A percentile compares a stretch with the other conserved stretches of the same genome.
These are phyloP conservation scores for Arthrobotrys pseudoclavata DNA, from an alignment of 2,329 filamentous ascomycete genomes.

Conservation along the genomic window DNA sequence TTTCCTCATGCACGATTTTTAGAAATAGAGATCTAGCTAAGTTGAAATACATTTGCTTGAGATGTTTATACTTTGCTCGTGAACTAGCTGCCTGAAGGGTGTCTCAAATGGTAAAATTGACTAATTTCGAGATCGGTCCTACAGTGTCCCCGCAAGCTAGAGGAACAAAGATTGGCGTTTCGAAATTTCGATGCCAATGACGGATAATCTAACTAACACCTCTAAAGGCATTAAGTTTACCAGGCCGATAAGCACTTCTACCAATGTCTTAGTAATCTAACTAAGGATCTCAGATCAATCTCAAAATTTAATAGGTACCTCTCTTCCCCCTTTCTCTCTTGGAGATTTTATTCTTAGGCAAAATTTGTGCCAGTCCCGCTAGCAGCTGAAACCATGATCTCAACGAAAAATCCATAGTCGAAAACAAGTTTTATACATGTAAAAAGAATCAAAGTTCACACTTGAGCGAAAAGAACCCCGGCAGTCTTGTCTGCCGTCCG, in stretches of 20 bases:
- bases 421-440: neutral
- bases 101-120: neutral
- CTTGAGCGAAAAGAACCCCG: conserved; percentile 13
- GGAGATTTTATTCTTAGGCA: neutral
- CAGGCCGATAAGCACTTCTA: neutral
- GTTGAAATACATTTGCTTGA: too few relatives aligned
- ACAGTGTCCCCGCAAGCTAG: conserved; percentile 1
- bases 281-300: conserved; percentile 13
- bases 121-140: too few relatives aligned
- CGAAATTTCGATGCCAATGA: neutral
- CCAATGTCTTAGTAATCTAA: neutral
- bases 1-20: too few relatives aligned
- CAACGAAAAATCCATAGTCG: neutral
- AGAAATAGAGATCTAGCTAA: too few relatives aligned
- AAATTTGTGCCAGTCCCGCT: neutral
- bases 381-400: neutral
- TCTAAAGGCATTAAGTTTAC: neutral
- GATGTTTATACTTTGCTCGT: too few relatives aligned
- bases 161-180: neutral
- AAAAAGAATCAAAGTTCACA: neutral
- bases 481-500: conserved; percentile 40
- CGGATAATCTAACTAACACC: neutral
- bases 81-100: neutral
- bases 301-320: neutral
- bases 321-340: neutral